Evolutionary conservation across 2,329 filamentous ascomycete genomes (phyloP), one percentile per base, ranked within the genome.

Genomic region (Neurospora crassa): DNA sequence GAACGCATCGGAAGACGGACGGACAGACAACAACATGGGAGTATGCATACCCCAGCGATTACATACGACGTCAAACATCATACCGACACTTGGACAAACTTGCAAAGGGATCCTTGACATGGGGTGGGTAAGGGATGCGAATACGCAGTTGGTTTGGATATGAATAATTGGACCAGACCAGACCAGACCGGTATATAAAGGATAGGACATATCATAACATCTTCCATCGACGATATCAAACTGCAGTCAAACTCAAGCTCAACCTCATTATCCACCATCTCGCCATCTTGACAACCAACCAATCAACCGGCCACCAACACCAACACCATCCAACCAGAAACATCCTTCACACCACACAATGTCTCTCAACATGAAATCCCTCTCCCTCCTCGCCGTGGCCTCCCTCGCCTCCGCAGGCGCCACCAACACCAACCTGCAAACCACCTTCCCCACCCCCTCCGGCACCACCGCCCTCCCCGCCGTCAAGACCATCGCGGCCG

Each of bases 401-500:
- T 71, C 70, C 53, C 59, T 76, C 16, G 74, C 70, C 59, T 71
- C 73, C 11, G 72, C 73, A 43, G 73, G 71, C 18, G 70, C 74
- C 16, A 77, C 75, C 43, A 77, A 77, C 74, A 77, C 75, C n/a
- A 74, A 76, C 68, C 70, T 77, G 37, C 76, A 76, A 41, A 76
- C 74, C 24, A 68, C 70, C 18, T 77, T 84, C 70, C 82, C 83
- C 40, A 77, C 76, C 0, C 79, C 83, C 14, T 80, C 82, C 24
- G 80, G 81, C 24, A 82, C 80, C 34, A 82, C 80, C 8, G 78
- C 77, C 69, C 78, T 84, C 40, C 72, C 78, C n/a, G 82, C 82
- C 14, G 81, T 78, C 8, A 78, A 82, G 74, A 83, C 83, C 29
- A 81, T 85, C 72, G 79, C 81, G 1, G 82, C 83, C 11, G 81